Evolutionary conservation across 768 basidiomycete genomes (phyloP).

Genomic region (Lactifluus piperatus): DNA sequence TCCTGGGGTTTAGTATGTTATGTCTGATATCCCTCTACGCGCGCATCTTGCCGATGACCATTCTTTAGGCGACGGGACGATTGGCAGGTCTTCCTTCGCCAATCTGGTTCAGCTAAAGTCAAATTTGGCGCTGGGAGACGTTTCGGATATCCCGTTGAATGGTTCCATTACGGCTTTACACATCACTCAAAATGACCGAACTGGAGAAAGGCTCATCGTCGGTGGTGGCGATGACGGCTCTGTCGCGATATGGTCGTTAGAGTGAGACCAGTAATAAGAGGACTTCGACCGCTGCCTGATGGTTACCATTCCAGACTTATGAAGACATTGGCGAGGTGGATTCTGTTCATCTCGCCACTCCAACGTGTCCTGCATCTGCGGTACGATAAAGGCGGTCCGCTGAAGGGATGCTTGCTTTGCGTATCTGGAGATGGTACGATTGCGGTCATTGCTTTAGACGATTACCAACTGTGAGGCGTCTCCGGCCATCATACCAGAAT

Average conservation of each 20-base stretch:
- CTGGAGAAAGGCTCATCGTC: conserved; percentile 53
- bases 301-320: conserved; percentile 40
- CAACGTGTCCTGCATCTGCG: conserved; percentile 46
- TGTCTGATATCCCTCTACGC: neutral
- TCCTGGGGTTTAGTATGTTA: conserved; percentile 50
- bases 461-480: conserved; percentile 66
- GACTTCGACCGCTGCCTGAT: neutral
- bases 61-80: conserved; percentile 25
- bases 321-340: conserved; percentile 61
- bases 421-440: conserved; percentile 74
- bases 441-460: conserved; percentile 66
- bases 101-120: conserved; percentile 18
- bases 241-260: conserved; percentile 60
- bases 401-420: conserved; percentile 65
- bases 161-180: conserved; percentile 45
- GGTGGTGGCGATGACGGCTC: conserved; percentile 77
- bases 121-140: conserved; percentile 26
- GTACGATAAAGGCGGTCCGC: conserved; percentile 41
- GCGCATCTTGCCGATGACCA: neutral
- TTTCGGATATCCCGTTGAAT: conserved; percentile 40
- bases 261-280: conserved; percentile 34
- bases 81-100: conserved; percentile 25
- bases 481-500: neutral
- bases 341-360: conserved; percentile 61
- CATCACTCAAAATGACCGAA: conserved; percentile 46